Evolutionary conservation across 768 basidiomycete species (phyloP).

Genomic region (Russula dissimulans): DNA sequence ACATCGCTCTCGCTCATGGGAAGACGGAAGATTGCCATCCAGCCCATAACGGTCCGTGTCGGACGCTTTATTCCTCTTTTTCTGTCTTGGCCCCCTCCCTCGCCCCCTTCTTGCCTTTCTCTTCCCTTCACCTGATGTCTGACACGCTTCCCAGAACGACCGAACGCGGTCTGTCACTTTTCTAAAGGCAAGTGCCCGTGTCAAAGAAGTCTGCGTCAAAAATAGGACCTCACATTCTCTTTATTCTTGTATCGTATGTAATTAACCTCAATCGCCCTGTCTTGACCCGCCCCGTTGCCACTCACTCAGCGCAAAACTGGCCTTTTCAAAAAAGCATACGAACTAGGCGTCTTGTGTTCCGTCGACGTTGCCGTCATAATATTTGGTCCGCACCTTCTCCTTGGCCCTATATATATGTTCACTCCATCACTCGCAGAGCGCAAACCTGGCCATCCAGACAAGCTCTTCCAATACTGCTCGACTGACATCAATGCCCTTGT

Average conservation of each 20-base stretch:
- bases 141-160: slow-evolving; percentile 57
- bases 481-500: slow-evolving; percentile 61
- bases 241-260: slow-evolving; percentile 31
- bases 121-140: slow-evolving; percentile 3
- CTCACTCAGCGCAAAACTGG: slow-evolving; percentile 69
- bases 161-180: slow-evolving; percentile 88
- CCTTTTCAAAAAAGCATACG: slow-evolving; percentile 86
- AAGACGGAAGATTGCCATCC: slow-evolving; percentile 74
- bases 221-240: slow-evolving; percentile 42
- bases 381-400: slow-evolving; percentile 45
- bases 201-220: slow-evolving; percentile 23
- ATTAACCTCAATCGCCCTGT: slow-evolving; percentile 3
- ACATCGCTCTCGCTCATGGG: slow-evolving; percentile 39
- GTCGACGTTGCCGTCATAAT: slow-evolving; percentile 86
- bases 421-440: slow-evolving; percentile 43
- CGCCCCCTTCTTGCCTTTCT: neutral
- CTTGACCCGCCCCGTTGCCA: slow-evolving; percentile 14
- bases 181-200: slow-evolving; percentile 54
- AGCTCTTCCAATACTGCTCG: slow-evolving; percentile 78
- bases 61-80: slow-evolving; percentile 19
- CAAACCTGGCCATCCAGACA: slow-evolving; percentile 67
- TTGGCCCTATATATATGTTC: slow-evolving; percentile 31
- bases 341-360: slow-evolving; percentile 83
- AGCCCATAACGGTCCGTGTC: slow-evolving; percentile 62
- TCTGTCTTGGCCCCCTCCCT: slow-evolving; percentile 11